Base-by-base conservation (phyloP, 768 basidiomycete species). In the Collybiopsis luxurians region DNA sequence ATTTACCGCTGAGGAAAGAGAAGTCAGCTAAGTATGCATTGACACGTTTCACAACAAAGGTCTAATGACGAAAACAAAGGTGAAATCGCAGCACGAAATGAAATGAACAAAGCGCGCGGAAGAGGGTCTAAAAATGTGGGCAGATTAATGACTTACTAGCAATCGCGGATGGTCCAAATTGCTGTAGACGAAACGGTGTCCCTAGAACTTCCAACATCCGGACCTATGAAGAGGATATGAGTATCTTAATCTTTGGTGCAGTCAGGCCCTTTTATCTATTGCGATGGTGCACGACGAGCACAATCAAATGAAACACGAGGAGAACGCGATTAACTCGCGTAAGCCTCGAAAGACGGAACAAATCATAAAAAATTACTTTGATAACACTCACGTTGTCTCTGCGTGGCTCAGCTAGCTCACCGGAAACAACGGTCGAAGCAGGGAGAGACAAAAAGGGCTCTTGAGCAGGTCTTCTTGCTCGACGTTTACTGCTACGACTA, bases 341-440 rank as follows among this genome's bases (percentile, higher is more conserved):
- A 45, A 31, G 19, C 24, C 26, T 49, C 28, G 10, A 24, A n/a
- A n/a, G n/a, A n/a, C n/a, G 36, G 27, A 54, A 21, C 17, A n/a
- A 30, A 10, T 42, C n/a, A 17, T 30, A 54, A 43, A 31, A 34
- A 10, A 21, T 38, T 36, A n/a, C n/a, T n/a, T n/a, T n/a, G n/a
- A n/a, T n/a, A n/a, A 21, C 30, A 42, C 53, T 54, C 53, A 54
- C 53, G 53, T 54, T 54, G 53, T 31, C 27, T 43, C 15, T 38
- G 12, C 53, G 11, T 54, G 53, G 42, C 24, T 34, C 53, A 38
- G 40, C 21, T 23, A 13, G 19, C n/a, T 44, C 42, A 28, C 42
- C 53, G 53, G 53, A 12, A 23, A 51, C 50, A 15, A 24, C 53
- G 26, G 42, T 40, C 39, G 43, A 44, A 13, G 10, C 23, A 17